Evolutionary conservation across 768 basidiomycete genomes (phyloP).

Genomic region (Tricholoma saponaceum): DNA sequence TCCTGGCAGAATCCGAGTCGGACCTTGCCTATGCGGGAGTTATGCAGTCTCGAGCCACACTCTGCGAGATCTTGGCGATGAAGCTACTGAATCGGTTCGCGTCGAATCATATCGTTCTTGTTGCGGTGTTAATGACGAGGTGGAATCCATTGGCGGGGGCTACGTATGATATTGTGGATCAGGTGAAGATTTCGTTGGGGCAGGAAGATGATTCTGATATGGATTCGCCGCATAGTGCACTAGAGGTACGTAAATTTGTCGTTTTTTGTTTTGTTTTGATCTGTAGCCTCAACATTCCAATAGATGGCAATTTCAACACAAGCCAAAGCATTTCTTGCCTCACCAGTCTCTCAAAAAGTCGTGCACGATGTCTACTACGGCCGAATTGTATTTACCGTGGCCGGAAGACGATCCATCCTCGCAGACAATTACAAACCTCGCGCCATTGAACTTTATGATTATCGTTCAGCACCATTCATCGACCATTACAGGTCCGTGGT

Average conservation of each 20-base stretch:
- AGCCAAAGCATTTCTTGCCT: conserved; percentile 80
- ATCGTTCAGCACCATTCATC: conserved; percentile 62
- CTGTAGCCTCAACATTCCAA: neutral
- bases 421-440: conserved; percentile 87
- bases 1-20: conserved; percentile 60
- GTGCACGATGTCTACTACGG: conserved; percentile 86
- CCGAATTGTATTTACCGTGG: conserved; percentile 62
- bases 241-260: conserved; percentile 59
- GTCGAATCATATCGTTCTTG: conserved; percentile 67
- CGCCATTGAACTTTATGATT: conserved; percentile 70
- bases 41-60: conserved; percentile 59
- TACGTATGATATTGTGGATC: conserved; percentile 56
- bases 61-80: conserved; percentile 88
- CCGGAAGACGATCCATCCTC: conserved; percentile 68
- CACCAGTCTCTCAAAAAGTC: conserved; percentile 81
- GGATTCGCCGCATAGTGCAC: conserved; percentile 72
- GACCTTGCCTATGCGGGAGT: conserved; percentile 79
- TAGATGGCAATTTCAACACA: conserved; percentile 88
- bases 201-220: conserved; percentile 53
- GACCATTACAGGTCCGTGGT: conserved; percentile 71
- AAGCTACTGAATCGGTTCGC: conserved; percentile 79
- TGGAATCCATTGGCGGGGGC: conserved; percentile 88
- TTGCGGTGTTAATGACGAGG: conserved; percentile 72
- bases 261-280: neutral
- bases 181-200: conserved; percentile 56